phyloP scores from a whole-genome alignment of 106 monocot species.

The Triglochin maritima region DNA sequence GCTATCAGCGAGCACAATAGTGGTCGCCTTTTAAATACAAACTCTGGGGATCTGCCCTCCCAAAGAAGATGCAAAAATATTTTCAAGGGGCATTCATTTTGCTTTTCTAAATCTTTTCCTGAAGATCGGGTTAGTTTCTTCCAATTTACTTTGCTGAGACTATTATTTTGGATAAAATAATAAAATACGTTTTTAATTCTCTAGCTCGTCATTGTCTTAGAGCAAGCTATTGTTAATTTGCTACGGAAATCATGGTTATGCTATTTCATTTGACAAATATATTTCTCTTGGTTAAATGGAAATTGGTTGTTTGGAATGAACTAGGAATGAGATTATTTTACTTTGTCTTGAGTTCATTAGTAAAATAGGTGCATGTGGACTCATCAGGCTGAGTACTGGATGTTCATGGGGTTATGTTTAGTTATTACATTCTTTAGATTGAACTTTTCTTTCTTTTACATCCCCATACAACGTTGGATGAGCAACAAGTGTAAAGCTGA shows the following conservation, averaged over 20 bases:
- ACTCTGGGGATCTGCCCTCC: slow-evolving; percentile 10
- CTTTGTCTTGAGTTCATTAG: not conserved
- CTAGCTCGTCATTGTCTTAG: not conserved
- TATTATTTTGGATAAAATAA: not conserved
- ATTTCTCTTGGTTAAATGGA: not conserved
- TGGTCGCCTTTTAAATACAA: slow-evolving; percentile 8
- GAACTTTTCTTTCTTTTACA: no score
- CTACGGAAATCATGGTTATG: not conserved
- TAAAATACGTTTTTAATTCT: not conserved
- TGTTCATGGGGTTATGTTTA: not conserved
- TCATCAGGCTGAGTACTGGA: not conserved
- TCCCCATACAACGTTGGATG: no score
- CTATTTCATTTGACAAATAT: not conserved
- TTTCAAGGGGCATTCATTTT: slow-evolving; percentile 63
- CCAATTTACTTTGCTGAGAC: not conserved
- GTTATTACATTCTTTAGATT: not conserved
- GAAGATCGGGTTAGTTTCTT: slow-evolving; percentile 38
- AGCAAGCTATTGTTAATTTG: not conserved
- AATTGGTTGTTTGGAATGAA: not conserved
- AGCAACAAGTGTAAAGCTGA: no score
- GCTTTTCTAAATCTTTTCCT: slow-evolving; percentile 81
- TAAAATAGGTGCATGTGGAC: not conserved
- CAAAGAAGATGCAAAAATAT: slow-evolving; percentile 26
- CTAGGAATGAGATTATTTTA: not conserved
- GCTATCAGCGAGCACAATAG: slow-evolving; percentile 4